Evolutionary conservation across 805 yeast species (phyloP), one percentile per base, ranked within the genome.

Genomic region (Pichia californica): DNA sequence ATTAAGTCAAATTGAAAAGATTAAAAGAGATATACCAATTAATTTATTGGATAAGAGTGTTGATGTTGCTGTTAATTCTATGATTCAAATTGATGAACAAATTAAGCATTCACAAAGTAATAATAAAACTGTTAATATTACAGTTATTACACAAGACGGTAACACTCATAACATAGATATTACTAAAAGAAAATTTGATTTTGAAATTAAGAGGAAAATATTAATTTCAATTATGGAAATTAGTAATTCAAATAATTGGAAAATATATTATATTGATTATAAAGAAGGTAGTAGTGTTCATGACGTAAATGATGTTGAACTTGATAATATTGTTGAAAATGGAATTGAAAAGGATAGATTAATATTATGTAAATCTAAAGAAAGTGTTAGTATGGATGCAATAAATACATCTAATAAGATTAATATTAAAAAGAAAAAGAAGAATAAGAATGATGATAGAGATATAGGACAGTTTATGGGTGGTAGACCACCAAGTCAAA

Each of bases 401-500:
- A 64, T 81, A 5, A 74, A 73, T 29, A 71, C 76, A 0, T 79
- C 85, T 3, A 70, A 69, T 45, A 71, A 42, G 13, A 38, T 53
- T 10, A 31, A 41, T 8, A 18, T 36, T 1, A 19, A 31, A 28
- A 28, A 23, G n/a, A 23, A 11, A 27, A 45, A n/a, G 39, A 48
- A 10, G 44, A 28, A 15, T 36, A 26, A 21, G n/a, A 18, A 4
- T 4, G 16, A 21, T 33, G 26, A 39, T 28, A 9, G 45, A 50
- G 30, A 39, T 27, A 38, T 46, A 20, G 16, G 46, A 31, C 16
- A 67, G 43, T 73, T 85, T 46, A 81, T 82, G 61, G 94, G 94
- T 20, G 96, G 87, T 61, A 72, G 99, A 56, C 99, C 99, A 7
- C 89, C 98, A 1, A 81, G 93, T 47, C 95, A 88, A 57, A 74